Base-by-base conservation (phyloP, 73 alveolate species). In the Strombidium stylifer region DNA sequence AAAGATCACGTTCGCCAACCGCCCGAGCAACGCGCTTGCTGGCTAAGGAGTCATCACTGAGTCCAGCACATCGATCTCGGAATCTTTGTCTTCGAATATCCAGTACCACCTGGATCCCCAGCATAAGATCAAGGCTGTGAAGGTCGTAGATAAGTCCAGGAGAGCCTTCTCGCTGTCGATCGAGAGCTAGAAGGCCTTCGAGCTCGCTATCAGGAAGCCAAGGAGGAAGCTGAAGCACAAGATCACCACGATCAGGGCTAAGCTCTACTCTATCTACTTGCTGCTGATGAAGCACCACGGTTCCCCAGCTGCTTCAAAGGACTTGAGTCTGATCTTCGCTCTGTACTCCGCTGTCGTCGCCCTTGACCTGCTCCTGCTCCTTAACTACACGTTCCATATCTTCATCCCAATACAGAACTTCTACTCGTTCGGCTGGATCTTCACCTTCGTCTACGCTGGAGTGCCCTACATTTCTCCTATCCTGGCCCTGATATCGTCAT, bases 111-210 rank as follows among this genome's bases (percentile, higher is more conserved):
- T 16, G 78, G 30, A 26, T 16, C 25, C n/a, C 10, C 15, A 3
- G 28, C 21, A 34, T 35, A 32, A 15, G 12, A n/a, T n/a, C n/a
- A 15, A 41, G 30, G 8, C 12, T 6, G 10, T 4, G 42, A 10
- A 4, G n/a, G 4, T 10, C 10, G 1, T 18, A 10, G 25, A 24
- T 2, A 15, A 16, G 6, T 25, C 16, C 40, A n/a, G 56, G 2
- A 7, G 23, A 64, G 78, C 78, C 16, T 64, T 64, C 37, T 16
- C 53, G 1, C 8, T 64, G 3, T 64, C 78, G 8, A 64, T 44
- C 15, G 32, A 46, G 23, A 14, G 46, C 19, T 18, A 62, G 2
- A 64, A 47, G 32, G 4, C 64, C n/a, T 40, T 64, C 2, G 78
- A 64, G 27, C 3, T 30, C 1, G 52, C 78, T n/a, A 18, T 64